Evolutionary conservation across 768 basidiomycete species (phyloP).

Genomic region (Candolleomyces eurysporus): DNA sequence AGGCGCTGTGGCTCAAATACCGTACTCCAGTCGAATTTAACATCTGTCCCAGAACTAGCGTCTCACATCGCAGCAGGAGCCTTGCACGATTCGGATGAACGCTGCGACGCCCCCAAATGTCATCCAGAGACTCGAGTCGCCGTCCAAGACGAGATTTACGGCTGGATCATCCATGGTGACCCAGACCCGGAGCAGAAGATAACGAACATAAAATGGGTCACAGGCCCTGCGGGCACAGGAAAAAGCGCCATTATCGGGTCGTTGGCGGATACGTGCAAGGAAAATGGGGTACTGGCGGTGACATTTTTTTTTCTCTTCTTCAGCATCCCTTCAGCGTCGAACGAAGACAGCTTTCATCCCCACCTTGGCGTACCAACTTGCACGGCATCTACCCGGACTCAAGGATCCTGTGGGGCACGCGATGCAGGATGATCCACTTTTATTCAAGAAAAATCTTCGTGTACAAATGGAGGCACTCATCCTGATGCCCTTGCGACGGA

Average conservation of each 20-base stretch:
- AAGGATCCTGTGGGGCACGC: background rate
- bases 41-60: background rate
- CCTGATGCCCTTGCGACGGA: background rate
- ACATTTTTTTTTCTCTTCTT: slow-evolving; percentile 13
- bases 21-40: too few species aligned
- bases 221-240: too few species aligned
- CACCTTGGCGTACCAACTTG: slow-evolving; percentile 1
- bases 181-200: too few species aligned
- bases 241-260: too few species aligned
- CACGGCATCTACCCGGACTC: background rate
- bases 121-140: slow-evolving; percentile 8
- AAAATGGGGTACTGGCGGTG: slow-evolving; percentile 1
- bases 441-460: background rate
- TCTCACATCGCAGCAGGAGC: slow-evolving; percentile 1
- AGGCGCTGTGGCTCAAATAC: too few species aligned
- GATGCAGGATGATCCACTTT: background rate
- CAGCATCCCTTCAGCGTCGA: background rate
- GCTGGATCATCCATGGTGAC: slow-evolving; percentile 1
- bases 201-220: too few species aligned
- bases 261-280: background rate
- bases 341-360: background rate
- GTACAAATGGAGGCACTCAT: background rate
- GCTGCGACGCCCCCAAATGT: slow-evolving; percentile 4
- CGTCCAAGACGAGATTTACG: slow-evolving; percentile 4
- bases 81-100: slow-evolving; percentile 10